Evolutionary conservation across 139 green algal species (phyloP).

Genomic region (Picocystis salinarum): DNA sequence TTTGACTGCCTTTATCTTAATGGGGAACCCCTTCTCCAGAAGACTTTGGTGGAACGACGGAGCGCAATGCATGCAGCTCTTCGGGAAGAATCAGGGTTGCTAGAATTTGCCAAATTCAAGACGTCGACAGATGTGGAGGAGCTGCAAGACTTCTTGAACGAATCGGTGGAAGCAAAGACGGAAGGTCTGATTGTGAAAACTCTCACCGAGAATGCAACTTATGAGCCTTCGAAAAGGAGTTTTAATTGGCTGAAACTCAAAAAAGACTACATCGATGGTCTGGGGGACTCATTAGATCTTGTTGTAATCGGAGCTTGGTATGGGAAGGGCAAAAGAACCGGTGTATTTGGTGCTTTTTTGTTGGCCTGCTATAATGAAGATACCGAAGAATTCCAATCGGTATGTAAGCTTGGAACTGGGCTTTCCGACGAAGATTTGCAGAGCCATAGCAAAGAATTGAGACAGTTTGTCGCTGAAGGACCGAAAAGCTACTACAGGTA

Average conservation of each 20-base stretch:
- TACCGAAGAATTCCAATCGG: conserved; percentile 53
- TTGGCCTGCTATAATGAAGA: conserved; percentile 77
- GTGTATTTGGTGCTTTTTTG: conserved; percentile 81
- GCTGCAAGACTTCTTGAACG: conserved; percentile 70
- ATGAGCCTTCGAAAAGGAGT: conserved; percentile 71
- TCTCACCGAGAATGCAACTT: conserved; percentile 44
- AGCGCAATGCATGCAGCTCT: conserved; percentile 49
- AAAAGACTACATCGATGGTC: conserved; percentile 93
- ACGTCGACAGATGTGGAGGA: conserved; percentile 66
- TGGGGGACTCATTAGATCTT: conserved; percentile 46
- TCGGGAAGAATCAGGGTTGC: conserved; percentile 33
- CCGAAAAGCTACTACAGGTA: no score
- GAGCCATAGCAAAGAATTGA: no score
- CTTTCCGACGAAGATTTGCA: background rate
- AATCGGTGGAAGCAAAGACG: conserved; percentile 59
- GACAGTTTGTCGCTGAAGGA: no score
- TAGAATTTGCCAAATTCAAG: conserved; percentile 61
- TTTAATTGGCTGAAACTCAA: conserved; percentile 94
- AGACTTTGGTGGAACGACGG: conserved; percentile 28
- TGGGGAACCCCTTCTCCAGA: conserved; percentile 51
- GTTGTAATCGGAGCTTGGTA: conserved; percentile 35
- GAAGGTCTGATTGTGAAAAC: conserved; percentile 96
- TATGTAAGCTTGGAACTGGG: background rate
- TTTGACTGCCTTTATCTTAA: conserved; percentile 97
- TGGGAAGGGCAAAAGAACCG: conserved; percentile 62